These are phyloP conservation scores for Penium margaritaceum DNA, from an alignment of 139 green algal species.

Conservation along the genomic window DNA sequence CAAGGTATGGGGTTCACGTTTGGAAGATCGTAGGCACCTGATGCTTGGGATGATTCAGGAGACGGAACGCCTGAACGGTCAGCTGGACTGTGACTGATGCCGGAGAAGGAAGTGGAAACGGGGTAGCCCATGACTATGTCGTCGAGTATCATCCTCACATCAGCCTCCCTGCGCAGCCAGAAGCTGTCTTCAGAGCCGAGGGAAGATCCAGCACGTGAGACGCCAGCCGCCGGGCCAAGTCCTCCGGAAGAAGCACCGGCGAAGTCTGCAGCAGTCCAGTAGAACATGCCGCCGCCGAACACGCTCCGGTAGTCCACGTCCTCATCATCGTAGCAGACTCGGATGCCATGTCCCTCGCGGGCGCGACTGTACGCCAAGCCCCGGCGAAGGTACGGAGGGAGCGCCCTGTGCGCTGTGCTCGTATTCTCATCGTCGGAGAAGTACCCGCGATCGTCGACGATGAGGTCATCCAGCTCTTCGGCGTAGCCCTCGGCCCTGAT, in stretches of 20 bases:
- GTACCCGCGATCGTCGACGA: slow-evolving; percentile 1
- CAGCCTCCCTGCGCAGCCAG: slow-evolving; percentile 24
- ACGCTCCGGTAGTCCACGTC: slow-evolving; percentile 29
- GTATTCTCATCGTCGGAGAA: slow-evolving; percentile 1
- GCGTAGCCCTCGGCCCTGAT: not conserved
- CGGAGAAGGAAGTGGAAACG: too few species aligned
- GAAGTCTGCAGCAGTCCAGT: slow-evolving; percentile 35
- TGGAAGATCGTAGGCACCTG: too few species aligned
- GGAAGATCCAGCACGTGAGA: slow-evolving; percentile 10
- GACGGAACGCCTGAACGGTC: too few species aligned
- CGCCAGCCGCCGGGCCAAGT: too few species aligned
- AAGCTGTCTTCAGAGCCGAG: slow-evolving; percentile 31
- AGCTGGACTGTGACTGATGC: too few species aligned
- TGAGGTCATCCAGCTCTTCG: not conserved
- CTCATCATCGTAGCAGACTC: slow-evolving; percentile 15
- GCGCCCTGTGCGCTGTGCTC: not conserved
- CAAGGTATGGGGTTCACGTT: too few species aligned
- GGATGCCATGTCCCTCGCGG: not conserved
- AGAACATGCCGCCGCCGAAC: slow-evolving; percentile 39
- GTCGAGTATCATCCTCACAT: slow-evolving; percentile 18
- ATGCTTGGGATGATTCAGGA: too few species aligned
- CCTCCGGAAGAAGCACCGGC: not conserved
- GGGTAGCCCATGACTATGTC: slow-evolving; percentile 25
- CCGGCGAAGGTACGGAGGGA: not conserved
- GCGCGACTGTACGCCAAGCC: not conserved